Base-by-base conservation (phyloP, 345 rosid genomes). In the Linum trigynum region DNA sequence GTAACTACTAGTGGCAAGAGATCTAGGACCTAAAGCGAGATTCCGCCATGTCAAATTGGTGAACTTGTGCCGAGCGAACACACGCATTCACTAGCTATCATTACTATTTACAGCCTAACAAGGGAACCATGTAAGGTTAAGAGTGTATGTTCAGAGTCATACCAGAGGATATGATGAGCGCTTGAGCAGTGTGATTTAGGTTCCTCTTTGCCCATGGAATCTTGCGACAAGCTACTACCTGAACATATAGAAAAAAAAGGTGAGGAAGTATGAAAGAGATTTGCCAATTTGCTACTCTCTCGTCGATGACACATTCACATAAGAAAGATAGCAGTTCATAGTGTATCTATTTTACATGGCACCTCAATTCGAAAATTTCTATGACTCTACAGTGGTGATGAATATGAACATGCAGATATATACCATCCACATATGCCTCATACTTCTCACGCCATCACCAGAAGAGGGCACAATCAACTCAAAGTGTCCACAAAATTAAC, bases 181-280 rank as follows among this genome's bases (percentile, higher is more conserved):
- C 85, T 73, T 87, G 94, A 63, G 84, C 90, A 65, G 85, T 81
- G 66, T 85, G 78, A 70, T 87, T 87, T 64, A 87, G 83, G 75
- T 87, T 87, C 16, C 86, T 83, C 77, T 81, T 85, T 60, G 94
- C 94, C 94, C 90, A 87, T 38, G 90, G 94, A 70, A 83, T 56
- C 72, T 57, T 39, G 55, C 90, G 88, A 57, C 70, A 80, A 3
- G 76, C 85, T 45, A 42, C 39, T 74, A 87, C 67, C 90, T 87
- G 84, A 66, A 55, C 62, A 67, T 32, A 40, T 43, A 62, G 7
- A 59, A 55, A 17, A 55, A 17, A 64, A 23, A 2, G 57, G 53
- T 0, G 48, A 35, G 56, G 10, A 59, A 3, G 2, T 17, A 70
- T 59, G 60, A 39, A 4, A 42, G 38, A 23, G 4, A 56, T 48